Conservation (phyloP, 2,329 filamentous ascomycete species). For the Lasiodiplodia hormozganensis region DNA sequence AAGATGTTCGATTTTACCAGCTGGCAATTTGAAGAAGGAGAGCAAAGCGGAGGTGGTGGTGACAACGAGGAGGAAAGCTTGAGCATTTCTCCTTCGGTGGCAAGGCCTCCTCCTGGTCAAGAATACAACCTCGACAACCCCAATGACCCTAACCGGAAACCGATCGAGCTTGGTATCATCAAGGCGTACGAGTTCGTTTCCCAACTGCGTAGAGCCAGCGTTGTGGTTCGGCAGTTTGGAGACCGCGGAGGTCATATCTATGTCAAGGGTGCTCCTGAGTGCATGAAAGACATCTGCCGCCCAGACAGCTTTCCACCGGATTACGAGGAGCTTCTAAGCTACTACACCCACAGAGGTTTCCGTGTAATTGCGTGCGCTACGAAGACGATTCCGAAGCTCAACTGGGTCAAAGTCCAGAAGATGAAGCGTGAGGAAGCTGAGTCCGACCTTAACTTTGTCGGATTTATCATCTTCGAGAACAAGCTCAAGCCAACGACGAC, state of each 20-base stretch:
- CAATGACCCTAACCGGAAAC: conserved; percentile 53
- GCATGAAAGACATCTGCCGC: conserved; percentile 91
- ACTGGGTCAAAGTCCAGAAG: conserved; percentile 93
- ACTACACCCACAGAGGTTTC: conserved; percentile 95
- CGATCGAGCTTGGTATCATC: conserved; percentile 86
- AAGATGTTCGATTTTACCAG: conserved; percentile 99
- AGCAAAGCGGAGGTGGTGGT: conserved; percentile 67
- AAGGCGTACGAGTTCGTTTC: conserved; percentile 96
- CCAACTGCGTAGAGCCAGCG: conserved; percentile 88
- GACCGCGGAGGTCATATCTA: conserved; percentile 85
- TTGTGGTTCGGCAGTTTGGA: conserved; percentile 88
- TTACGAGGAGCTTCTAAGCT: conserved; percentile 86
- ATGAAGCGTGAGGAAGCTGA: conserved; percentile 89
- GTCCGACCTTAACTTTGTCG: conserved; percentile 81
- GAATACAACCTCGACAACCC: conserved; percentile 64
- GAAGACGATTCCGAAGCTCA: conserved; percentile 84
- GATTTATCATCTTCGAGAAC: conserved; percentile 99
- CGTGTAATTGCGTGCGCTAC: conserved; percentile 95
- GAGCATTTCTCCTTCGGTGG: conserved; percentile 84
- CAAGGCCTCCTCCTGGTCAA: conserved; percentile 73
- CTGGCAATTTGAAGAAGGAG: conserved; percentile 91
- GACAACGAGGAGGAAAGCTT: conserved; percentile 80
- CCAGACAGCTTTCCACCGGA: conserved; percentile 84
- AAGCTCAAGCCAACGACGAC: conserved; percentile 91
- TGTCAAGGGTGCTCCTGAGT: conserved; percentile 96